phyloP scores from a whole-genome alignment of 2,329 filamentous ascomycete species.

The Cercospora nicotianae region DNA sequence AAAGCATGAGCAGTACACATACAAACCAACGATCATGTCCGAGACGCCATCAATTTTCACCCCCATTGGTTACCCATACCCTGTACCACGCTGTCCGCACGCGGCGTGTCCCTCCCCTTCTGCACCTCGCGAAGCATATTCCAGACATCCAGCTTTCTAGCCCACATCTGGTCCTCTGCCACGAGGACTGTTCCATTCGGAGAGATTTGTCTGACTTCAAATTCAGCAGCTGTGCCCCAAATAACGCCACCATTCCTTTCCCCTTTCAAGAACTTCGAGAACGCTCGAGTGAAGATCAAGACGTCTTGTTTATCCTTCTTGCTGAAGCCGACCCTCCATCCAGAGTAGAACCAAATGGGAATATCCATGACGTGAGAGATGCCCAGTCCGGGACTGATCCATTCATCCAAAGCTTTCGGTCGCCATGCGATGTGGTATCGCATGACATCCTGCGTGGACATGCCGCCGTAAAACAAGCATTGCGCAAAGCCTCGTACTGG shows the following conservation, averaged over 20 bases:
- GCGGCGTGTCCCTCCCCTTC: constrained; percentile 1
- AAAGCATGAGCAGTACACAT: neutral
- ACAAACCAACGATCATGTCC: neutral
- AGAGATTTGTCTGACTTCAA: constrained; percentile 20
- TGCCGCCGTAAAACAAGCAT: constrained; percentile 22
- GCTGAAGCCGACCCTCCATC: constrained; percentile 23
- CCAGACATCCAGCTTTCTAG: constrained; percentile 20
- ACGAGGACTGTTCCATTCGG: constrained; percentile 16
- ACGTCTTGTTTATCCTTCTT: constrained; percentile 24
- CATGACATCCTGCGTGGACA: constrained; percentile 24
- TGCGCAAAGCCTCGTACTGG: constrained; percentile 23
- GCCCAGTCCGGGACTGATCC: constrained; percentile 13
- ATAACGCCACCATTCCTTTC: constrained; percentile 12
- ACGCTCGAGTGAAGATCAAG: constrained; percentile 18
- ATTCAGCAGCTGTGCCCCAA: constrained; percentile 24
- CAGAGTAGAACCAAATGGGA: constrained; percentile 23
- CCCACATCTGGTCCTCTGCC: constrained; percentile 19
- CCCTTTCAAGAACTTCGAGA: constrained; percentile 22
- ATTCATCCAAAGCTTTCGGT: constrained; percentile 13
- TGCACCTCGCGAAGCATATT: constrained; percentile 23
- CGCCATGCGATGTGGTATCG: constrained; percentile 25
- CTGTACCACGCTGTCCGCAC: constrained; percentile 12
- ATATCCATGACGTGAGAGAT: constrained; percentile 21
- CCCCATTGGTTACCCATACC: constrained; percentile 2
- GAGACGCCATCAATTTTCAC: neutral